Evolutionary conservation across 1,284 basidiomycete genomes (phyloP).

Genomic region (Golubevia sp.): DNA sequence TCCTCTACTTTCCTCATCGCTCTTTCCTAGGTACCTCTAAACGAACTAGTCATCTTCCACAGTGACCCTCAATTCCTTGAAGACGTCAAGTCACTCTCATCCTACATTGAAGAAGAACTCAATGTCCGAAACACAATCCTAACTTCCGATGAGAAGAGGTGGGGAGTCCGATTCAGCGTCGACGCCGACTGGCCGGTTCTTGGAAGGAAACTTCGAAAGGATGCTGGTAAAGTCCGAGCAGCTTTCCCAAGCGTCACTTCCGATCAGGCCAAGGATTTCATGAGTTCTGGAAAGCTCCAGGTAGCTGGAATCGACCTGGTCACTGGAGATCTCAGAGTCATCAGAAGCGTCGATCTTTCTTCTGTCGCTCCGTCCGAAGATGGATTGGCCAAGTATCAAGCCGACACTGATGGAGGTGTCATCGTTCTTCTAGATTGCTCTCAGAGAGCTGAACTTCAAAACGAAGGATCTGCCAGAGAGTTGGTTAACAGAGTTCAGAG

Average conservation of each 20-base stretch:
- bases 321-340: conserved; percentile 53
- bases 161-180: conserved; percentile 53
- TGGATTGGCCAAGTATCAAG: conserved; percentile 25
- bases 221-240: conserved; percentile 56
- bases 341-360: conserved; percentile 38
- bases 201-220: conserved; percentile 57
- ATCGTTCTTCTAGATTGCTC: conserved; percentile 48
- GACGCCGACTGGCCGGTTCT: conserved; percentile 57
- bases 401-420: conserved; percentile 51
- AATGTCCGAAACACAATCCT: conserved; percentile 54
- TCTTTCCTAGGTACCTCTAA: conserved; percentile 36
- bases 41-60: conserved; percentile 58
- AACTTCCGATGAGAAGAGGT: conserved; percentile 44
- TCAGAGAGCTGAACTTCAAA: conserved; percentile 44
- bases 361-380: neutral
- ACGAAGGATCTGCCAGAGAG: conserved; percentile 53
- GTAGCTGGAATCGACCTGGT: conserved; percentile 52
- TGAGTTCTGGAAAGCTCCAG: conserved; percentile 39
- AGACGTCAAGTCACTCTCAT: conserved; percentile 48
- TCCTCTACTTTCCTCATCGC: neutral
- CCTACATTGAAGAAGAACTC: conserved; percentile 57
- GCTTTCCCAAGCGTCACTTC: conserved; percentile 49
- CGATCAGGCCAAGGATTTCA: conserved; percentile 50
- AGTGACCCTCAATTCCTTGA: conserved; percentile 40
- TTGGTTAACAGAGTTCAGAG: conserved; percentile 59